These are phyloP conservation scores for Yamadazyma triangularis DNA, from an alignment of 1,139 yeast species.

Conservation along the genomic window DNA sequence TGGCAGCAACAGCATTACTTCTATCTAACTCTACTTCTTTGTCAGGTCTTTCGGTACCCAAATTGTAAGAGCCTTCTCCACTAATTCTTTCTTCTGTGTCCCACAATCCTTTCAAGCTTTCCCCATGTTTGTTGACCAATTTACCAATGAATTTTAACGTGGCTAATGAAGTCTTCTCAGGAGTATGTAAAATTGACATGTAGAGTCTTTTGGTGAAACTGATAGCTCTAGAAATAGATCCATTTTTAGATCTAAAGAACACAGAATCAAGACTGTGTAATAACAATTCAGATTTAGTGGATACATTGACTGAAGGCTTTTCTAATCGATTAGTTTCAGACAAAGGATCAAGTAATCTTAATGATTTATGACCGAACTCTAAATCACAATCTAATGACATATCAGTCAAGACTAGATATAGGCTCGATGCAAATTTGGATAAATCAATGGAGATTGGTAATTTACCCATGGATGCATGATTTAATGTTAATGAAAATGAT, in stretches of 20 bases:
- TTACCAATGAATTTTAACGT: conserved; percentile 73
- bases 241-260: conserved; percentile 74
- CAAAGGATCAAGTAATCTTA: conserved; percentile 76
- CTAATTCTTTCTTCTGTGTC: conserved; percentile 80
- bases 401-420: conserved; percentile 63
- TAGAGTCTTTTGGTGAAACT: conserved; percentile 83
- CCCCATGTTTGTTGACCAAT: conserved; percentile 60
- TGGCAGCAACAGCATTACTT: conserved; percentile 82
- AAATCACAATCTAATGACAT: conserved; percentile 76
- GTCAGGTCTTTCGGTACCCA: conserved; percentile 51
- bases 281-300: conserved; percentile 84
- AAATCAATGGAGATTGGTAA: conserved; percentile 61
- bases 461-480: conserved; percentile 57
- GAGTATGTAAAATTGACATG: conserved; percentile 63
- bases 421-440: conserved; percentile 67
- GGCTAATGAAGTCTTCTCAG: conserved; percentile 85
- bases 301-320: conserved; percentile 74
- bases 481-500: conserved; percentile 76
- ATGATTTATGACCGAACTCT: conserved; percentile 77
- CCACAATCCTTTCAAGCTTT: conserved; percentile 68
- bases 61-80: conserved; percentile 64
- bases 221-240: conserved; percentile 66
- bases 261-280: conserved; percentile 74
- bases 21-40: conserved; percentile 59
- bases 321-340: conserved; percentile 28